These are phyloP conservation scores for Penicillium fuscoglaucum DNA, from an alignment of 2,329 filamentous ascomycete genomes.

Conservation along the genomic window DNA sequence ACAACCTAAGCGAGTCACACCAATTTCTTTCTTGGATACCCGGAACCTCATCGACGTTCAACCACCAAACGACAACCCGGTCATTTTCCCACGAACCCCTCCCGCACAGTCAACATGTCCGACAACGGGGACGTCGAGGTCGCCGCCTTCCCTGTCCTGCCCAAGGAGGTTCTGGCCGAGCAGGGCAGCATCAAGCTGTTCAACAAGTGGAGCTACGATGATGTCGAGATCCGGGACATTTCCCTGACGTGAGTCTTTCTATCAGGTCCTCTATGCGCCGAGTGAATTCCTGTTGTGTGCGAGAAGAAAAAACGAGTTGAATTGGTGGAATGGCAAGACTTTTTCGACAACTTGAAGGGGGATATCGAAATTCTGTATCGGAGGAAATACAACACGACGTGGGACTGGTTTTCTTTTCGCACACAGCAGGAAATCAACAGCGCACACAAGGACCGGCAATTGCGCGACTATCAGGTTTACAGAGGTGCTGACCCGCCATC, in stretches of 20 bases:
- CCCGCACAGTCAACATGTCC: conserved; percentile 71
- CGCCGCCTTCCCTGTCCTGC: conserved; percentile 73
- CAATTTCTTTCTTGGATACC: conserved; percentile 39
- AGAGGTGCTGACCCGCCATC: conserved; percentile 34
- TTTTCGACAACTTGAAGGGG: conserved; percentile 4
- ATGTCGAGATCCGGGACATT: conserved; percentile 99
- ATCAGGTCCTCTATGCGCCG: conserved; percentile 28
- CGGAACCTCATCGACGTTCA: conserved; percentile 40
- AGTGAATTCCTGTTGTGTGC: conserved; percentile 23
- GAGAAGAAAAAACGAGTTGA: conserved; percentile 19
- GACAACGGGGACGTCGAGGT: conserved; percentile 93
- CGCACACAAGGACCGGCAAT: conserved; percentile 10
- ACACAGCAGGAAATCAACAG: conserved; percentile 13
- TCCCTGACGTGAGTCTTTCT: conserved; percentile 84
- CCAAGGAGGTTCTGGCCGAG: conserved; percentile 88
- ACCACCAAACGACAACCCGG: conserved; percentile 43
- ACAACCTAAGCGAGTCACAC: conserved; percentile 46
- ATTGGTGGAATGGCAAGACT: conserved; percentile 14
- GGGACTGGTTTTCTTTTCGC: conserved; percentile 3
- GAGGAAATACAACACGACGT: conserved; percentile 2
- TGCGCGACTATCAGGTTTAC: conserved; percentile 8
- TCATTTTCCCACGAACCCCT: conserved; percentile 41
- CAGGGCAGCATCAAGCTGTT: conserved; percentile 94
- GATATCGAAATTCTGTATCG: conserved; percentile 6
- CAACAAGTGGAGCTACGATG: conserved; percentile 98